A percentile compares a stretch with the other conserved stretches of the same genome.
Conservation (phyloP, 2,329 filamentous ascomycete genomes). For the Pseudocercospora musae region DNA sequence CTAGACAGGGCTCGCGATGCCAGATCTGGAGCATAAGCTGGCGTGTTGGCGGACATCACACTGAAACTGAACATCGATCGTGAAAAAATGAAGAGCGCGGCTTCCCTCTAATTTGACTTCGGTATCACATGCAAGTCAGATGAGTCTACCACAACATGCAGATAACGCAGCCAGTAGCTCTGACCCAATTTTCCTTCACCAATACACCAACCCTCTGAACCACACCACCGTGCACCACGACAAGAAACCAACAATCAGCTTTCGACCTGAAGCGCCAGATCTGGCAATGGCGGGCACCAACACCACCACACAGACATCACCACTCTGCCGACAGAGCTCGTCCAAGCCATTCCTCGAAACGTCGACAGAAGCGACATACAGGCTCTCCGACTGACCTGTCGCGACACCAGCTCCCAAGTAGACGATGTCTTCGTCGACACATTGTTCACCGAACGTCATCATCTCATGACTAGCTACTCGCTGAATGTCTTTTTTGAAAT, state of each 20-base stretch:
- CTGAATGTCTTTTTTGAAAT: background rate
- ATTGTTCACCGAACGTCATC: background rate
- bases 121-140: too few species aligned
- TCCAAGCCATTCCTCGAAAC: background rate
- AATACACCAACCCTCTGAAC: too few species aligned
- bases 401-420: background rate
- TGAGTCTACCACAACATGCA: too few species aligned
- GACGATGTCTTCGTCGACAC: background rate
- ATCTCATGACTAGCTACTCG: background rate
- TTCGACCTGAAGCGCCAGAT: too few species aligned
- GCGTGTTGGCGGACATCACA: too few species aligned
- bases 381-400: background rate
- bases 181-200: too few species aligned
- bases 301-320: background rate
- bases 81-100: too few species aligned
- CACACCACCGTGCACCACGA: background rate
- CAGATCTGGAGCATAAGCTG: too few species aligned
- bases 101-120: too few species aligned
- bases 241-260: background rate
- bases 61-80: too few species aligned
- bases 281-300: background rate
- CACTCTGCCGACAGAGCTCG: background rate
- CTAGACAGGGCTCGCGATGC: too few species aligned
- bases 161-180: too few species aligned
- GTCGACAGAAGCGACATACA: background rate